phyloP scores from a whole-genome alignment of 2,329 filamentous ascomycete genomes.

The Fusarium burgessii region DNA sequence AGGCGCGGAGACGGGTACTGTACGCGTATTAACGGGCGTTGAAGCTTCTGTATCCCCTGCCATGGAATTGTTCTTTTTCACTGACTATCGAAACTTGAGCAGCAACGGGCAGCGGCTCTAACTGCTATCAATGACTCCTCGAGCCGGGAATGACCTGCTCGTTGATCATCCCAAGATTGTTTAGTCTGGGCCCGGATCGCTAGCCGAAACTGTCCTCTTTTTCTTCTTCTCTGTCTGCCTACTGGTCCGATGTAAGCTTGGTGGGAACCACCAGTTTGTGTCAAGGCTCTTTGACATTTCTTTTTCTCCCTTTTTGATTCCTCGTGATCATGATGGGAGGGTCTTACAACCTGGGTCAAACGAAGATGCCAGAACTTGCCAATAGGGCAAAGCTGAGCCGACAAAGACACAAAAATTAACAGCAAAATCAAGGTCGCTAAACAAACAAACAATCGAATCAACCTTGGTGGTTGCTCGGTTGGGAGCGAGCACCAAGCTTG shows the following conservation, averaged over 20 bases:
- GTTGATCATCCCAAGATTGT: slow-evolving; percentile 15
- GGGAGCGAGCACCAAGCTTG: slow-evolving; percentile 21
- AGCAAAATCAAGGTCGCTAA: not conserved
- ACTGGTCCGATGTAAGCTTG: slow-evolving; percentile 19
- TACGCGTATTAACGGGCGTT: slow-evolving; percentile 28
- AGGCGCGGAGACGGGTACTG: slow-evolving; percentile 15
- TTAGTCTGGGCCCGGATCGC: slow-evolving; percentile 27
- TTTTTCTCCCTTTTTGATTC: slow-evolving; percentile 12
- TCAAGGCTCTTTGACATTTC: slow-evolving; percentile 11
- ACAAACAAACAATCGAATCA: slow-evolving; percentile 11
- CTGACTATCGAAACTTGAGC: slow-evolving; percentile 28
- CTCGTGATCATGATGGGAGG: slow-evolving; percentile 28
- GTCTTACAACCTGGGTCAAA: slow-evolving; percentile 17
- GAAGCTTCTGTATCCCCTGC: slow-evolving; percentile 34
- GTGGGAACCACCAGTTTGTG: slow-evolving; percentile 13
- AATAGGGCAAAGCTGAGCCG: slow-evolving; percentile 14
- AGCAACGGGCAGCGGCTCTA: slow-evolving; percentile 25
- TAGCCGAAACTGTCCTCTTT: slow-evolving; percentile 24
- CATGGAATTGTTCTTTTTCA: slow-evolving; percentile 49
- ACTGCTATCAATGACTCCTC: slow-evolving; percentile 33
- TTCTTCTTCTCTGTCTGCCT: slow-evolving; percentile 19
- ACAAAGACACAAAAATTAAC: slow-evolving; percentile 22
- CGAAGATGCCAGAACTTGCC: slow-evolving; percentile 20
- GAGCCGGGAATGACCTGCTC: slow-evolving; percentile 17
- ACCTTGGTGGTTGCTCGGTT: slow-evolving; percentile 11